These are phyloP conservation scores for Rhizopus delemar DNA, from an alignment of 371 early-diverging fungal genomes.

Conservation along the genomic window DNA sequence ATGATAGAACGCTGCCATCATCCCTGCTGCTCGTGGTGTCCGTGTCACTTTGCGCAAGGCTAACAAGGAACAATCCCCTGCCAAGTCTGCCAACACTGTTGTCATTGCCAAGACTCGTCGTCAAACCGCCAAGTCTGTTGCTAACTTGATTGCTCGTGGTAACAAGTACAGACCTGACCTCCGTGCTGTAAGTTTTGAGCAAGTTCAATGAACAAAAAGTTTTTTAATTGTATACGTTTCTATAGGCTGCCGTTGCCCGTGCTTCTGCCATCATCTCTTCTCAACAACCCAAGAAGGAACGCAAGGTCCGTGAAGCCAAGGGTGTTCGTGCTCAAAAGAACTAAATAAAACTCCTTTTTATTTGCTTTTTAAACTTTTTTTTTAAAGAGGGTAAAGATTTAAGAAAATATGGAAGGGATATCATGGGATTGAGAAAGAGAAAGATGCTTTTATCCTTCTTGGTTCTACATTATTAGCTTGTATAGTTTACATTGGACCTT, in stretches of 20 bases:
- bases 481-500: no score
- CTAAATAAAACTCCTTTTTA: conserved; percentile 1
- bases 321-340: conserved; percentile 31
- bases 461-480: no score
- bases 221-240: not conserved
- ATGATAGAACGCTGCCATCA: conserved; percentile 64
- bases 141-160: conserved; percentile 63
- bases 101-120: conserved; percentile 70
- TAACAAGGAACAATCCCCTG: conserved; percentile 57
- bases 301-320: conserved; percentile 50
- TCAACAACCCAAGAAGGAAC: conserved; percentile 68
- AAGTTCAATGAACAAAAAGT: not conserved
- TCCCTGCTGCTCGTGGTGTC: conserved; percentile 67
- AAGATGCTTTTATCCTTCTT: no score
- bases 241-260: conserved; percentile 81
- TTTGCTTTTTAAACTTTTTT: conserved; percentile 14
- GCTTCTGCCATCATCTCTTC: conserved; percentile 69
- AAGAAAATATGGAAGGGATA: no score
- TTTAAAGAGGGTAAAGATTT: not conserved
- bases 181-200: conserved; percentile 56
- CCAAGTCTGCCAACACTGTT: conserved; percentile 57
- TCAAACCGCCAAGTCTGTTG: conserved; percentile 69
- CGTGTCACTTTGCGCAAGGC: conserved; percentile 66
- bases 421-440: no score
- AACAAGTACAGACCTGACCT: conserved; percentile 79